Evolutionary conservation across 164 flowering plant species (phyloP).

Genomic region (Warburgia ugandensis): DNA sequence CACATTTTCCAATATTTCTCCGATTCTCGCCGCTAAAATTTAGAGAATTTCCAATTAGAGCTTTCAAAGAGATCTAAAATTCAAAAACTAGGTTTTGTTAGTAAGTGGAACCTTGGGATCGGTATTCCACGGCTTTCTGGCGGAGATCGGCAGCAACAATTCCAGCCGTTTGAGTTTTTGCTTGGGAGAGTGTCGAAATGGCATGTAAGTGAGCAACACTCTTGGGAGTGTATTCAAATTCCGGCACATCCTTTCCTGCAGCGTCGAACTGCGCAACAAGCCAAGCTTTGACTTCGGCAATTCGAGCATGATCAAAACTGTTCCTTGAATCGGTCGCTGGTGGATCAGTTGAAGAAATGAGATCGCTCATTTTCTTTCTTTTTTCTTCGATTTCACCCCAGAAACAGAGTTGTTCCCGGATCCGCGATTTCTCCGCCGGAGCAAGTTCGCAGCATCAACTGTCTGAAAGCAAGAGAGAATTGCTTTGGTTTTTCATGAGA

Average conservation of each 20-base stretch:
- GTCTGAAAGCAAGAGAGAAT: no score
- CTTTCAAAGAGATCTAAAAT: neutral
- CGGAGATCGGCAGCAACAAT: slow-evolving; percentile 78
- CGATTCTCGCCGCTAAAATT: slow-evolving; percentile 70
- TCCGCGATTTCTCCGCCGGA: no score
- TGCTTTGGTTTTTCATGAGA: no score
- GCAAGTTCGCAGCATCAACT: no score
- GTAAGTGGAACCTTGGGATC: slow-evolving; percentile 37
- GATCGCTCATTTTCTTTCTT: slow-evolving; percentile 8
- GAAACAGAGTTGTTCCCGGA: no score
- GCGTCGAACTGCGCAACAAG: slow-evolving; percentile 72
- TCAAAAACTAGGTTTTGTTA: neutral
- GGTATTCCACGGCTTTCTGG: slow-evolving; percentile 77
- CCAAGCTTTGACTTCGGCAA: slow-evolving; percentile 84
- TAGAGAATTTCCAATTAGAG: neutral
- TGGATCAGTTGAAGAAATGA: neutral
- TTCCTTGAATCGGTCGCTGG: neutral
- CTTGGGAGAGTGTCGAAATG: slow-evolving; percentile 58
- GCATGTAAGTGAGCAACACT: slow-evolving; percentile 66
- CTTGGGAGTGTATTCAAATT: slow-evolving; percentile 79
- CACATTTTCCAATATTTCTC: slow-evolving; percentile 87
- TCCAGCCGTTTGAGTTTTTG: slow-evolving; percentile 64
- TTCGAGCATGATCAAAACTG: slow-evolving; percentile 36
- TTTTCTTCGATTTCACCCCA: no score
- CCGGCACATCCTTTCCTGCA: slow-evolving; percentile 77